Percentiles rank a stretch among this genome's conserved stretches.
These are phyloP conservation scores for Raffaelea ambrosiae DNA, from an alignment of 2,329 filamentous ascomycete genomes.

Conservation along the genomic window DNA sequence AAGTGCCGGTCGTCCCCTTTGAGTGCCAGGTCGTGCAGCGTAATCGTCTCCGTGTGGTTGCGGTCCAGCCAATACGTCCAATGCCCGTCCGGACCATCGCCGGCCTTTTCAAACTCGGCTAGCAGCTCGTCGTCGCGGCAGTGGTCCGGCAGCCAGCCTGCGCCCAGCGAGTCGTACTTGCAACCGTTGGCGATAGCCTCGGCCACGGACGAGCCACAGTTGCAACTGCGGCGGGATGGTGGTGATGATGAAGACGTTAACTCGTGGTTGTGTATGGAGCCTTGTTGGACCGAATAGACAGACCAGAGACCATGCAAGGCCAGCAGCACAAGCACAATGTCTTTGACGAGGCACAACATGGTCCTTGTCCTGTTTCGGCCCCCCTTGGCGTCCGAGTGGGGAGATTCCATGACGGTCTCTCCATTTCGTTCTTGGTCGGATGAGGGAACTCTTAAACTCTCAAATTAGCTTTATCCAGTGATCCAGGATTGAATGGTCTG, in stretches of 20 bases:
- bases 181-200: conserved; percentile 21
- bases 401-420: background rate
- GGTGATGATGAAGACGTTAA: background rate
- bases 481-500: too few relatives aligned
- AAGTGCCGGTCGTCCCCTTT: conserved; percentile 14
- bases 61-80: conserved; percentile 24
- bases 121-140: conserved; percentile 25
- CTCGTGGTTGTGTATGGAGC: background rate
- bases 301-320: background rate
- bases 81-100: conserved; percentile 18
- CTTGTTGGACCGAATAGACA: background rate
- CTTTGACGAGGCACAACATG: background rate
- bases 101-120: conserved; percentile 21
- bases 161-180: conserved; percentile 24
- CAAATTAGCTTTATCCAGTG: too few relatives aligned
- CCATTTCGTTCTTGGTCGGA: background rate
- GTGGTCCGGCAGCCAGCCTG: conserved; percentile 24
- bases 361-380: background rate
- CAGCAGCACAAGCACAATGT: background rate
- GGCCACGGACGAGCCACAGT: conserved; percentile 21
- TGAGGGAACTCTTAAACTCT: background rate
- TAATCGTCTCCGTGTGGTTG: conserved; percentile 14
- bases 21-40: conserved; percentile 9
- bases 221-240: conserved; percentile 11
- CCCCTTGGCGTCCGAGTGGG: background rate